Evolutionary conservation across 2,329 filamentous ascomycete genomes (phyloP).

Genomic region (Lecanicillium sp.): DNA sequence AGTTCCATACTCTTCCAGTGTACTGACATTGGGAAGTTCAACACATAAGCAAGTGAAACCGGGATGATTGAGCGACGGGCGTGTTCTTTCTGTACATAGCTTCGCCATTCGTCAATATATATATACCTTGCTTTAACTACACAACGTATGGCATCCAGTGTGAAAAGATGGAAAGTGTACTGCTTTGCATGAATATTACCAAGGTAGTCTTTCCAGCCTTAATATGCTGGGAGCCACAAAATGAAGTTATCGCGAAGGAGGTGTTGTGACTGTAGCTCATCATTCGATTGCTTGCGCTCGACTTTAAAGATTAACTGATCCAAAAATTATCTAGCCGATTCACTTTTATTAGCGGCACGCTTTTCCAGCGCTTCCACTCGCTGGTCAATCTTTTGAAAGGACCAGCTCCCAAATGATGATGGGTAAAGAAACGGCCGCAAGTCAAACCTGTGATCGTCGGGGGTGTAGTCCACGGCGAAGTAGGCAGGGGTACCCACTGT

Average conservation of each 20-base stretch:
- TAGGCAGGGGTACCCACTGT: conserved; percentile 52
- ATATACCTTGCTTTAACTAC: background rate
- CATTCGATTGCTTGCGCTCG: too few species aligned
- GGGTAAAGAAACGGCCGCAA: conserved; percentile 37
- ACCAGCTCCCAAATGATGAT: conserved; percentile 31
- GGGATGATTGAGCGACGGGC: background rate
- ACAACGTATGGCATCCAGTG: too few species aligned
- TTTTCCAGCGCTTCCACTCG: conserved; percentile 29
- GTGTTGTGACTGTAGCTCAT: too few species aligned
- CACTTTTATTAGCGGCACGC: too few species aligned
- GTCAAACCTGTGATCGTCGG: conserved; percentile 35
- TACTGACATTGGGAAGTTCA: background rate
- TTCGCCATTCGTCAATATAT: background rate
- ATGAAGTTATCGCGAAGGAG: too few species aligned
- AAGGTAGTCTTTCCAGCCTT: too few species aligned
- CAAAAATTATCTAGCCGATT: too few species aligned
- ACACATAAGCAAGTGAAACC: background rate
- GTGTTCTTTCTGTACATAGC: background rate
- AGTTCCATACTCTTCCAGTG: too few species aligned
- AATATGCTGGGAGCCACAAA: too few species aligned
- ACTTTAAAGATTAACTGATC: too few species aligned
- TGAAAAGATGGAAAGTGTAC: too few species aligned
- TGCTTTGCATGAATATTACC: too few species aligned
- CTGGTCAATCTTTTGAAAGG: conserved; percentile 35
- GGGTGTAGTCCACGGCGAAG: conserved; percentile 33